A percentile compares a stretch with the other conserved stretches of the same genome.
These are phyloP conservation scores for Talinum fruticosum DNA, from an alignment of 148 eudicot species.

Conservation along the genomic window DNA sequence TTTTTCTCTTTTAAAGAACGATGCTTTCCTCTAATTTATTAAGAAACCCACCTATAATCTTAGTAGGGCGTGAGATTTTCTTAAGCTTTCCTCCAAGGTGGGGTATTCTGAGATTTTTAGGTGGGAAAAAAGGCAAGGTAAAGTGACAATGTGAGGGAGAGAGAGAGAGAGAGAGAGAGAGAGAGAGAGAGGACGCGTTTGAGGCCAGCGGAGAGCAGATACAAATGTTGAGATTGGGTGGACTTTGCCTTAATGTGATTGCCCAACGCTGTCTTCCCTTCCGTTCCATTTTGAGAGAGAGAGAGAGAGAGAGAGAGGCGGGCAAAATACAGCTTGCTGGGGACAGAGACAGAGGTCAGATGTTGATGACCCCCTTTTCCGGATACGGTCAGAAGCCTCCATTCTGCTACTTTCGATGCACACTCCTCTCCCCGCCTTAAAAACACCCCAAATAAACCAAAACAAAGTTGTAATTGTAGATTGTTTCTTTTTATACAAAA, in stretches of 20 bases:
- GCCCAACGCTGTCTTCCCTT: background rate
- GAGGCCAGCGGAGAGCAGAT: background rate
- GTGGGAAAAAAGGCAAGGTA: background rate
- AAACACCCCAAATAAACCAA: no score
- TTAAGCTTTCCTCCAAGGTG: background rate
- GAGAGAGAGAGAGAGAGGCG: background rate
- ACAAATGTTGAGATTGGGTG: background rate
- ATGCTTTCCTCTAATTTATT: background rate
- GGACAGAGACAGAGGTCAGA: background rate
- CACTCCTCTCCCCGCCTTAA: background rate
- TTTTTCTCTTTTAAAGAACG: background rate
- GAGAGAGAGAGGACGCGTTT: background rate
- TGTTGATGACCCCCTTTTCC: background rate
- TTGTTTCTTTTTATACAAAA: no score
- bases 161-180: background rate
- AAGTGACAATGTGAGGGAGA: background rate
- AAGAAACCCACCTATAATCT: background rate
- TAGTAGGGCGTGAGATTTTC: background rate
- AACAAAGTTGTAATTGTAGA: no score
- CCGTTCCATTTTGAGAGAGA: background rate
- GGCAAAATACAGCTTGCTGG: constrained; percentile 1
- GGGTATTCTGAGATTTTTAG: background rate
- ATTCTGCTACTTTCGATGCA: background rate
- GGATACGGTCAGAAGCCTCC: constrained; percentile 1
- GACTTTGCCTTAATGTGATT: background rate